Evolutionary conservation across 306 rosid species (phyloP), one percentile per base, ranked within the genome.

Genomic region (Ochetophila trinervis): DNA sequence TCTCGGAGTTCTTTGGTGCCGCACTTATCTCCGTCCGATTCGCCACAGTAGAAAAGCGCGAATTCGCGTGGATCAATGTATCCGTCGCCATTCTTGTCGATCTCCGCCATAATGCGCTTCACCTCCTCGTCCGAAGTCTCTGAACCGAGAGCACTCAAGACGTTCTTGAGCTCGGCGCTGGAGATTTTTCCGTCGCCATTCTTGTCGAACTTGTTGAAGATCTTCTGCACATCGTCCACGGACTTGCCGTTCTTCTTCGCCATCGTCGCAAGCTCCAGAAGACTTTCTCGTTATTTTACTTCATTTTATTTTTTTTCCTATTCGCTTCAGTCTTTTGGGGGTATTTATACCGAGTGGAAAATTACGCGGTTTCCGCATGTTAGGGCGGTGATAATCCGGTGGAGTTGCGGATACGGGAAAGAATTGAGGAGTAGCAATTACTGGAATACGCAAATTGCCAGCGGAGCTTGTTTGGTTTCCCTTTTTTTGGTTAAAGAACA

Each of bases 131-230:
- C 42, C 7, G 85, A 62, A 10, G 91, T 74, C 3, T 65, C 72
- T 27, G 94, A 75, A 5, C 95, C 97, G 0, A 93, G 86, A 17
- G 85, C 66, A 1, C 36, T 7, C 22, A 93, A 84, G 59, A 86
- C 77, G 35, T 80, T 85, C 65, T 70, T 81, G 10, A 93, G 86
- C 81, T 93, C 99, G 5, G 52, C 32, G 52, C 69, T 21, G 8
- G 91, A 93, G 80, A 93, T 93, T 63, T 74, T 90, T 0, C 97
- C 99, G 63, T 93, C 99, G 44, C 97, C 91, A 72, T 93, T 90
- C 65, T 78, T 90, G 73, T 93, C 99, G 76, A 93, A 90, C 82
- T 93, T 90, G 80, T 66, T 67, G 94, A 93, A 93, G 54, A 93
- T 78, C 62, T 53, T 59, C 50, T 73, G 74, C 27, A 85, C 78